phyloP scores from a whole-genome alignment of 164 flowering plant genomes.

The Berberis vulgaris region DNA sequence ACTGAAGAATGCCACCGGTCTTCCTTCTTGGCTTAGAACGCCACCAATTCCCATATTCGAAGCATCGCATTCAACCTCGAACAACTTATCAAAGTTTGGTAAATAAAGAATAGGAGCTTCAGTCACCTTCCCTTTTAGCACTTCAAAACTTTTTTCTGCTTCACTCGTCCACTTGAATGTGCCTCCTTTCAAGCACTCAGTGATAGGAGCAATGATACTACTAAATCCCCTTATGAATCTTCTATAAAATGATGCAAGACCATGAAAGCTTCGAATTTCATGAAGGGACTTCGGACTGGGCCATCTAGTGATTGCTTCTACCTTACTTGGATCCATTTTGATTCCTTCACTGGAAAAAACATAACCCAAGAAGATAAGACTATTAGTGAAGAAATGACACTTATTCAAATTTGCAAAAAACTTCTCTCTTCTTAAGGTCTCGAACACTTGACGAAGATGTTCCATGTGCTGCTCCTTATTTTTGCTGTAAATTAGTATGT shows the following conservation, averaged over 20 bases:
- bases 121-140: background rate
- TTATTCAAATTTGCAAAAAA: no score
- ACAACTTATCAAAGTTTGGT: background rate
- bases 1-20: background rate
- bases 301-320: background rate
- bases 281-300: background rate
- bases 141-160: background rate
- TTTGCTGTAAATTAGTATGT: no score
- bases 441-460: no score
- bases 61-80: conserved; percentile 4
- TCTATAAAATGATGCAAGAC: background rate
- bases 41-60: conserved; percentile 1
- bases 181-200: background rate
- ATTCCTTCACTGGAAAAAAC: background rate
- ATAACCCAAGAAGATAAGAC: background rate
- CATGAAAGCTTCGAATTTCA: background rate
- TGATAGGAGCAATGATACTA: background rate
- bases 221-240: background rate
- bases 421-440: no score
- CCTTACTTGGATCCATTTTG: background rate
- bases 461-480: no score
- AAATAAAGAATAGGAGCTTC: background rate
- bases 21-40: background rate
- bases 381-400: background rate
- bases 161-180: background rate